Evolutionary conservation across 495 filamentous ascomycete species (phyloP).

Genomic region (Neurospora sp.): DNA sequence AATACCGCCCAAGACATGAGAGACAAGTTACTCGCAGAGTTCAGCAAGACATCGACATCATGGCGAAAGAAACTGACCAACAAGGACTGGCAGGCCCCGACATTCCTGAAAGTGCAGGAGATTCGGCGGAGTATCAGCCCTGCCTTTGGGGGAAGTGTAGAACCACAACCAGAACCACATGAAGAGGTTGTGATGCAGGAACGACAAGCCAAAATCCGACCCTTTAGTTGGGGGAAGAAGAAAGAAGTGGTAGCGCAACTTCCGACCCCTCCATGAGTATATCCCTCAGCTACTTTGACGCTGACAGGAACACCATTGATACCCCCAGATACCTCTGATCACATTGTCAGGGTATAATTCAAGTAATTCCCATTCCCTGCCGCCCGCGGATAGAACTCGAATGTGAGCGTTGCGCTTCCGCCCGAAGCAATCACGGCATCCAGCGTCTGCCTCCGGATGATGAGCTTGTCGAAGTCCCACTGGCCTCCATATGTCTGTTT

Average conservation of each 20-base stretch:
- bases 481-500: slow-evolving; percentile 36
- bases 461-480: slow-evolving; percentile 34
- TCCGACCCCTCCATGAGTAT: neutral
- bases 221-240: neutral
- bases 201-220: neutral
- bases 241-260: neutral
- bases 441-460: slow-evolving; percentile 32
- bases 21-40: neutral
- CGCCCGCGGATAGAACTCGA: slow-evolving; percentile 43
- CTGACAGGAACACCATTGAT: neutral
- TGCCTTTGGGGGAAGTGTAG: neutral
- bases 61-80: neutral
- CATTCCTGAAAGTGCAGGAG: neutral
- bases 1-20: neutral
- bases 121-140: neutral
- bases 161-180: neutral
- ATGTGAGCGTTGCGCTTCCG: slow-evolving; percentile 36
- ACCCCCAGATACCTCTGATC: neutral
- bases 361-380: slow-evolving; percentile 26
- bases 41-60: neutral
- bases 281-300: neutral
- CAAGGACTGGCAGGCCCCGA: neutral
- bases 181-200: neutral
- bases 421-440: slow-evolving; percentile 37
- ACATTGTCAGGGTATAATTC: slow-evolving; percentile 40